Evolutionary conservation across 2,329 filamentous ascomycete genomes (phyloP), one percentile per base, ranked within the genome.

Genomic region (Aureobasidium sp.): DNA sequence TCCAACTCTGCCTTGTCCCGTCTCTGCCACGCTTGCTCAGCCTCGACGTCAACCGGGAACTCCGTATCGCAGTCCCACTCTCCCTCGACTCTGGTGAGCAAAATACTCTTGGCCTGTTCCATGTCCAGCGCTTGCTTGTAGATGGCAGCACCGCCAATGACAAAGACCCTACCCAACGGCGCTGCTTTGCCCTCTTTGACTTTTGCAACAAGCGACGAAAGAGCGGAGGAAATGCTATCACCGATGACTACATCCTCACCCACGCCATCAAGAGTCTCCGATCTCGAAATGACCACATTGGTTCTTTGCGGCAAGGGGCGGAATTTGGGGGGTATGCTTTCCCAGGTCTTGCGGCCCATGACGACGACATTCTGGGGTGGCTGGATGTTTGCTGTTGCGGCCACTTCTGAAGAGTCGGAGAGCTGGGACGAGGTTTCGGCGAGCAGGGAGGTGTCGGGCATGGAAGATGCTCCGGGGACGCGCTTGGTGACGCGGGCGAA

Each of bases 321-420:
- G 71, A 94, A 91, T 55, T 79, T 81, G 7, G 78, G 70, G 2
- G 94, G 93, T 62, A 99, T 93, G 65, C 86, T 90, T 57, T 95
- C 90, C 87, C 93, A 99, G 0, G 94, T 99, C 75, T 95, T 96
- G 69, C 94, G 88, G 62, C 94, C 94, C 94, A 99, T 99, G 67
- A 99, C 87, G 55, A 97, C 89, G 19, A 89, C 88, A 73, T 80
- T 79, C 33, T 73, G 64, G 11, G 57, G 35, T 17, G 60, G n/a
- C 43, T 47, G 25, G n/a, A 54, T 54, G 37, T 40, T 62, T 31
- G 37, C 29, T 25, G 35, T 33, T 47, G 47, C 31, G 1, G 62
- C 54, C 19, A 54, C 25, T 42, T 46, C 57, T 10, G 63, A 61
- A 15, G 63, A 54, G 0, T 68, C 59, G 3, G 62, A 61, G 0